Evolutionary conservation across 495 filamentous ascomycete species (phyloP), one percentile per base, ranked within the genome.

Genomic region (Penicilliopsis zonata): DNA sequence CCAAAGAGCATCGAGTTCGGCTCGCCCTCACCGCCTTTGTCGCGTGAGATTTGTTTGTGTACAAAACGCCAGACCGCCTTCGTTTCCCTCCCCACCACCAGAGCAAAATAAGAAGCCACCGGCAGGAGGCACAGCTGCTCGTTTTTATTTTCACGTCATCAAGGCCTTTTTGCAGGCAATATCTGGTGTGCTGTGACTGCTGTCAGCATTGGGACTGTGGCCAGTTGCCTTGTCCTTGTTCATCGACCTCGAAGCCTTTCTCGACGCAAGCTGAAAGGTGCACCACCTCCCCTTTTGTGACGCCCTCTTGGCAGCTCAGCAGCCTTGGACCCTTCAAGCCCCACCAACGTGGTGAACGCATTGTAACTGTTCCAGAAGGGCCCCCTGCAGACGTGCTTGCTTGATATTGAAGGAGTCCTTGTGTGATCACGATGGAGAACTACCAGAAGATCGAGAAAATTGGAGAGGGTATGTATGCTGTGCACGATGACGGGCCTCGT

Each of bases 391-490:
- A n/a, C n/a, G n/a, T n/a, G n/a, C n/a, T n/a, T n/a, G n/a, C n/a
- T n/a, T n/a, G n/a, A n/a, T n/a, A n/a, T n/a, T n/a, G n/a, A n/a
- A n/a, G n/a, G n/a, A n/a, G n/a, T n/a, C n/a, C n/a, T 31, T 31
- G 30, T 13, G 2, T 18, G 15, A 29, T 29, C 47, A 48, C 37
- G 42, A 99, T 99, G 90, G 90, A 99, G 53, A 94, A 95, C 57
- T 99, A 99, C 59, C 86, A 96, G 67, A 95, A 95, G 65, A 80
- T 99, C 37, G 90, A 99, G 69, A 99, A 99, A 66, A 92, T 99
- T 58, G 90, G 90, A 46, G 90, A 99, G 72, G 90, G 90, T 94
- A 52, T 25, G 50, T 42, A 30, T 36, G 21, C 5, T 30, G 20
- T 18, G 35, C 34, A 9, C 13, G 33, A 13, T 24, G 37, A 10